phyloP scores from a whole-genome alignment of 1,139 yeast species.

The Suhomyces coccinellae region DNA sequence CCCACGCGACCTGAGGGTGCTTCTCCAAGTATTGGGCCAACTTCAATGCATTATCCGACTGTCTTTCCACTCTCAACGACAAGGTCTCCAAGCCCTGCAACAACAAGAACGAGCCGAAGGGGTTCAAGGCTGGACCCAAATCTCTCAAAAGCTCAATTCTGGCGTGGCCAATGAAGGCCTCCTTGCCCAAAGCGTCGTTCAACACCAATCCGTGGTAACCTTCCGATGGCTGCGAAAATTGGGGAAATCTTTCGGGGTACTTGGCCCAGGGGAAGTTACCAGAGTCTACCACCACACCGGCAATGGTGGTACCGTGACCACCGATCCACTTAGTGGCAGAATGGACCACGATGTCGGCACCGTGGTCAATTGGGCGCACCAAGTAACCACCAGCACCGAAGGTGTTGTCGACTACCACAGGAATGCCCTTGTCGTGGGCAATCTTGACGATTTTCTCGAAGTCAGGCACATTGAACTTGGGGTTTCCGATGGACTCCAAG shows the following conservation, averaged over 20 bases:
- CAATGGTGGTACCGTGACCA: conserved; percentile 96
- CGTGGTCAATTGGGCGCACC: conserved; percentile 80
- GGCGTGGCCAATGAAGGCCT: conserved; percentile 76
- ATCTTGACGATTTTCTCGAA: conserved; percentile 72
- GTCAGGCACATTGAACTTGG: conserved; percentile 90
- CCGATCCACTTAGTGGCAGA: conserved; percentile 99
- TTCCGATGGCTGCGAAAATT: conserved; percentile 84
- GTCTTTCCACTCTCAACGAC: conserved; percentile 91
- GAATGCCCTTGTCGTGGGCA: conserved; percentile 87
- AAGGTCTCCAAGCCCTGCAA: conserved; percentile 93
- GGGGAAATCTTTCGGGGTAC: conserved; percentile 86
- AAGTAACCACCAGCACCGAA: conserved; percentile 96
- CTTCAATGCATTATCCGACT: conserved; percentile 77
- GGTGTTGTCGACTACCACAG: conserved; percentile 94
- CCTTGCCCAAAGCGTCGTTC: conserved; percentile 77
- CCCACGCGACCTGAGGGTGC: conserved; percentile 77
- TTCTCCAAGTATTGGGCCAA: conserved; percentile 77
- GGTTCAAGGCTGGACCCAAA: conserved; percentile 85
- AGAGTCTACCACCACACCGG: conserved; percentile 85
- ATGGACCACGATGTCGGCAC: conserved; percentile 83
- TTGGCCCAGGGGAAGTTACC: conserved; percentile 92
- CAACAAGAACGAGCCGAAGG: conserved; percentile 83
- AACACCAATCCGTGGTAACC: conserved; percentile 89
- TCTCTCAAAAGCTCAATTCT: conserved; percentile 90
- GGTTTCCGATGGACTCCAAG: conserved; percentile 91